These are phyloP conservation scores for Furcasterigmium furcatum DNA, from an alignment of 2,329 filamentous ascomycete genomes.

Conservation along the genomic window DNA sequence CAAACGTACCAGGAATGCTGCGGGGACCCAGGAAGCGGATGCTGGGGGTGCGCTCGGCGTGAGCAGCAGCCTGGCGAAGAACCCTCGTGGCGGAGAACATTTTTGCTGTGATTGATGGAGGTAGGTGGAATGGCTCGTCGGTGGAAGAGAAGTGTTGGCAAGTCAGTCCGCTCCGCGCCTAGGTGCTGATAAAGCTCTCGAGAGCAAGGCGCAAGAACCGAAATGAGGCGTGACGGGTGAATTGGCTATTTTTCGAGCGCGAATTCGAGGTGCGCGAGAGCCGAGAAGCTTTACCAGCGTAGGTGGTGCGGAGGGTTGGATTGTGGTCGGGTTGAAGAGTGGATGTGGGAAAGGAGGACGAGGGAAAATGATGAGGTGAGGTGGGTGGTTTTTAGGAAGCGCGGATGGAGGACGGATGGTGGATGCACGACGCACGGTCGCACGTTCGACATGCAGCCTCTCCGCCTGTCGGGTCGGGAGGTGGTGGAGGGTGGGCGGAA, in stretches of 20 bases:
- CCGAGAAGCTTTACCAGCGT: not conserved
- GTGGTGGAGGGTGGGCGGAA: too few species aligned
- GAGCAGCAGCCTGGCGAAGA: slow-evolving; percentile 56
- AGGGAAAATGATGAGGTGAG: not conserved
- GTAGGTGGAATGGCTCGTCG: too few species aligned
- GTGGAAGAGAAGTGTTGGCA: not conserved
- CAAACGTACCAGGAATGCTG: slow-evolving; percentile 50
- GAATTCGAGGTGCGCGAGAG: not conserved
- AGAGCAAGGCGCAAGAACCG: not conserved
- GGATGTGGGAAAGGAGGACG: not conserved
- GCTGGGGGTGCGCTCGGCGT: slow-evolving; percentile 57
- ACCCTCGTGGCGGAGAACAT: slow-evolving; percentile 54
- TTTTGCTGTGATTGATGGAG: slow-evolving; percentile 3
- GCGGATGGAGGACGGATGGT: not conserved
- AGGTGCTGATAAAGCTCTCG: not conserved
- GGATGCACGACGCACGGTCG: too few species aligned
- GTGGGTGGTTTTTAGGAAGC: not conserved
- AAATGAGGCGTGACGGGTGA: not conserved
- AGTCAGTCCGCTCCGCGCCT: not conserved
- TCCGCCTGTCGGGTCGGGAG: too few species aligned
- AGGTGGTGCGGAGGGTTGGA: not conserved
- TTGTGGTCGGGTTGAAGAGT: not conserved
- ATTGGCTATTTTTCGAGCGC: not conserved
- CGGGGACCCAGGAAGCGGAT: slow-evolving; percentile 63
- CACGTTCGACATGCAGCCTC: too few species aligned